Conservation (phyloP, 768 basidiomycete species). For the Pleurotus djamor region DNA sequence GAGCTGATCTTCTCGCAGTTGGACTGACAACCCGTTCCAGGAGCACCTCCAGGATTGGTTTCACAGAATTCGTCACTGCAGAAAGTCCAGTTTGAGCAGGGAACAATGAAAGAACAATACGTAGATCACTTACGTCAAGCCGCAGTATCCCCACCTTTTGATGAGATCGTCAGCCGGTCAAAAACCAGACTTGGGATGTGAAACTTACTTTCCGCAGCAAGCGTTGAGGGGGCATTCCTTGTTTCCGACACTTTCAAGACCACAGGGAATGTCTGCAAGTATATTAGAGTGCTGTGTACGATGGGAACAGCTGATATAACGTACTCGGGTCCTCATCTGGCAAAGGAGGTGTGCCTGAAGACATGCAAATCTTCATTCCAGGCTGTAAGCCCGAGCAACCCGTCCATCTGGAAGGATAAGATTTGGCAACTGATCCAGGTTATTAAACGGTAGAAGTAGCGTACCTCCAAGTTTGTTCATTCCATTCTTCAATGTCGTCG, state of each 20-base stretch:
- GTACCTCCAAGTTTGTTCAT: neutral
- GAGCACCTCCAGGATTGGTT: neutral
- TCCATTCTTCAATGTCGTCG: neutral
- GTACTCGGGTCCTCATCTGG: neutral
- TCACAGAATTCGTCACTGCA: neutral
- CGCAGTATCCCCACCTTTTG: neutral
- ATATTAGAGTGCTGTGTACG: neutral
- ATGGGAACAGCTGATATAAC: neutral
- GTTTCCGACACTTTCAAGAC: constrained; percentile 12
- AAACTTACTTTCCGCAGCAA: constrained; percentile 11
- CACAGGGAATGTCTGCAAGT: constrained; percentile 11
- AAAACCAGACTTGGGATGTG: neutral
- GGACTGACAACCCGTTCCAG: constrained; percentile 4
- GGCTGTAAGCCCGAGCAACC: neutral
- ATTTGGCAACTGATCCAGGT: neutral
- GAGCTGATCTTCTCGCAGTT: neutral
- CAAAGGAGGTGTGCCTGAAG: neutral
- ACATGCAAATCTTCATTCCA: neutral
- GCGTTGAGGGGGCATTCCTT: constrained; percentile 11
- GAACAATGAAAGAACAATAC: neutral
- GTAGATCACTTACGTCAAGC: neutral
- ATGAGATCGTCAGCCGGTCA: neutral
- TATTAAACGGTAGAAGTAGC: neutral
- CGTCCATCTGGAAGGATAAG: neutral
- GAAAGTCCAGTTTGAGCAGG: neutral